These are phyloP conservation scores for Erigeron canadensis DNA, from an alignment of 129 eudicot species.

Conservation along the genomic window DNA sequence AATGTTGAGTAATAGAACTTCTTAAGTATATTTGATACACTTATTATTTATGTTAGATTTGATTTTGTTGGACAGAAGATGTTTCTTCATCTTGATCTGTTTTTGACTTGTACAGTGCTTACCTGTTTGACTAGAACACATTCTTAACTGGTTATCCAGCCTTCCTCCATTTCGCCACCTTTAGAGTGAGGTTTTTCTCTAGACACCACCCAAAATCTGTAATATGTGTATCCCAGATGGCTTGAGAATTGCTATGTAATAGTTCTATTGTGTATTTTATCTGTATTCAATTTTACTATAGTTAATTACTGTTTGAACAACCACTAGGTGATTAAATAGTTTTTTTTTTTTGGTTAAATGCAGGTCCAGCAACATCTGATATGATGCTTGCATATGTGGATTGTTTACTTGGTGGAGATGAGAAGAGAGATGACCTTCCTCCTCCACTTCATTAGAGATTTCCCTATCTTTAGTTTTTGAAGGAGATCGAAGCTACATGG, in stretches of 20 bases:
- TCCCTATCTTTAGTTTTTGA: constrained; percentile 75
- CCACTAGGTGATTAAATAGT: not conserved
- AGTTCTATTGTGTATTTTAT: too few relatives aligned
- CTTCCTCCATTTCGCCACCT: too few relatives aligned
- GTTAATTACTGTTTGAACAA: constrained; percentile 13
- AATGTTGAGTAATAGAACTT: not conserved
- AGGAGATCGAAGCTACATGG: constrained; percentile 94
- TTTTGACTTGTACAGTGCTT: too few relatives aligned
- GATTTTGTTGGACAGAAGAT: not conserved
- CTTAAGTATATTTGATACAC: not conserved
- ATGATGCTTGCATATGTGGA: constrained; percentile 91
- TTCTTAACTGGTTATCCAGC: too few relatives aligned
- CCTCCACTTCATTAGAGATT: constrained; percentile 77
- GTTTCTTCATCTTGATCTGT: not conserved
- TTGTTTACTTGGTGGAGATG: constrained; percentile 96
- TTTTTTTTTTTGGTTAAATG: constrained; percentile 5
- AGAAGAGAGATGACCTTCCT: constrained; percentile 93
- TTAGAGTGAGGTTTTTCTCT: too few relatives aligned
- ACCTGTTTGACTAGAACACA: too few relatives aligned
- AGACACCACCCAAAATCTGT: too few relatives aligned
- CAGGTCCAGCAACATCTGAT: constrained; percentile 88
- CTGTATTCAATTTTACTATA: not conserved
- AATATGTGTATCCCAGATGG: too few relatives aligned
- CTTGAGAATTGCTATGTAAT: too few relatives aligned
- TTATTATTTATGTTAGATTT: too few relatives aligned